Base-by-base conservation (phyloP, 1,284 basidiomycete species). In the Trametes sp. region DNA sequence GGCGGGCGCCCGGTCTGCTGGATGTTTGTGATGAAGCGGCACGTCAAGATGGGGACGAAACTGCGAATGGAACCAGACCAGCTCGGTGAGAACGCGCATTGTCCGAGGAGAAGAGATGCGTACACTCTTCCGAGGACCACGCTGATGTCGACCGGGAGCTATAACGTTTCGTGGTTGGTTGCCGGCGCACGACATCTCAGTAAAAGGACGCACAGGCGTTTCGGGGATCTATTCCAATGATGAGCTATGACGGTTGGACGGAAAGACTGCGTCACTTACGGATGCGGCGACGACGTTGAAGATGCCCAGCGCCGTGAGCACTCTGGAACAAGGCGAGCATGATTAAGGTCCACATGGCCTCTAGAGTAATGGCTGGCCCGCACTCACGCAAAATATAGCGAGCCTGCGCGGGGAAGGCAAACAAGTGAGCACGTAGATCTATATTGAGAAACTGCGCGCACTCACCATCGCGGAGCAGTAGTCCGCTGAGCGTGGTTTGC, bases 211-310 rank as follows among this genome's bases (percentile, higher is more conserved):
- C 13, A 54, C 52, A 7, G 41, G 38, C 4, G 19, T 44, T 8
- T 54, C 52, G 10, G 38, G 52, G 11, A 54, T 3, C 52, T 54
- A 23, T 2, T 14, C 3, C 4, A 1, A 21, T 14, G 21, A 2
- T 29, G 23, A n/a, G 28, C 4, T 33, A 13, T 29, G 8, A 4
- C 8, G 11, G 4, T 19, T 6, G 2, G 4, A 36, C 11, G n/a
- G 13, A 19, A 11, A 8, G 10, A 21, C 13, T 9, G 19, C 16
- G 9, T 8, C 0, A 31, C 52, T 8, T 24, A 54, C 52, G 1
- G 52, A 54, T 5, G 52, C 38, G 11, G 52, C 38, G 7, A 33
- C 52, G n/a, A 54, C 52, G 14, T 44, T 54, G 52, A 54, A 54
- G 24, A 54, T 21, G 35, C 38, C 52, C 10, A 54, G n/a, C 7